Conservation (phyloP, 1,284 basidiomycete species). For the Austroboletus olivaceoglutinosus region DNA sequence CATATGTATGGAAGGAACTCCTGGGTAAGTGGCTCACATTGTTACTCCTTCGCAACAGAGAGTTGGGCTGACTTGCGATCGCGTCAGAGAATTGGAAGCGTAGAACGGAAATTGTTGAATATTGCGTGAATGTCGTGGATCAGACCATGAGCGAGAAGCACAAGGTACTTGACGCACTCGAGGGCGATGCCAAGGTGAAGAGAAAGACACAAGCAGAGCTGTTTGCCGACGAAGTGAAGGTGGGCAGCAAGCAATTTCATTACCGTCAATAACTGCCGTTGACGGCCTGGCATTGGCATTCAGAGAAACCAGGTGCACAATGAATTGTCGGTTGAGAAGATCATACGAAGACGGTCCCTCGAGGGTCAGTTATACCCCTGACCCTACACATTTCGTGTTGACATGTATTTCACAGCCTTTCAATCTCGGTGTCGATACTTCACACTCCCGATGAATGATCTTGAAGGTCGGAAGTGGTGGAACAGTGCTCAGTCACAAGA, state of each 20-base stretch:
- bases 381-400: slow-evolving; percentile 14
- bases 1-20: slow-evolving; percentile 78
- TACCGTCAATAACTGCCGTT: slow-evolving; percentile 32
- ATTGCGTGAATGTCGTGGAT: slow-evolving; percentile 75
- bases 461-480: slow-evolving; percentile 70
- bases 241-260: slow-evolving; percentile 35
- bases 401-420: slow-evolving; percentile 57
- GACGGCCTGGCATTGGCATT: slow-evolving; percentile 19
- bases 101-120: slow-evolving; percentile 73
- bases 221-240: slow-evolving; percentile 76
- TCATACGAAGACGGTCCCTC: slow-evolving; percentile 73
- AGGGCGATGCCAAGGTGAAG: slow-evolving; percentile 44
- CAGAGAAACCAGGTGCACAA: slow-evolving; percentile 79
- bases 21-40: slow-evolving; percentile 50
- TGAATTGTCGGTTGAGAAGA: slow-evolving; percentile 77
- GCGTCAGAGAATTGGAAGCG: slow-evolving; percentile 78
- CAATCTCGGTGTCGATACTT: slow-evolving; percentile 82
- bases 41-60: slow-evolving; percentile 11
- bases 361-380: slow-evolving; percentile 56
- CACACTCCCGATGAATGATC: slow-evolving; percentile 60
- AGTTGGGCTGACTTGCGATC: slow-evolving; percentile 15
- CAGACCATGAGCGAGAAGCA: slow-evolving; percentile 61
- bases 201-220: slow-evolving; percentile 55
- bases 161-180: slow-evolving; percentile 41
- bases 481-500: slow-evolving; percentile 44